These are phyloP conservation scores for Dendrobium huoshanense DNA, from an alignment of 106 monocot genomes.

Conservation along the genomic window DNA sequence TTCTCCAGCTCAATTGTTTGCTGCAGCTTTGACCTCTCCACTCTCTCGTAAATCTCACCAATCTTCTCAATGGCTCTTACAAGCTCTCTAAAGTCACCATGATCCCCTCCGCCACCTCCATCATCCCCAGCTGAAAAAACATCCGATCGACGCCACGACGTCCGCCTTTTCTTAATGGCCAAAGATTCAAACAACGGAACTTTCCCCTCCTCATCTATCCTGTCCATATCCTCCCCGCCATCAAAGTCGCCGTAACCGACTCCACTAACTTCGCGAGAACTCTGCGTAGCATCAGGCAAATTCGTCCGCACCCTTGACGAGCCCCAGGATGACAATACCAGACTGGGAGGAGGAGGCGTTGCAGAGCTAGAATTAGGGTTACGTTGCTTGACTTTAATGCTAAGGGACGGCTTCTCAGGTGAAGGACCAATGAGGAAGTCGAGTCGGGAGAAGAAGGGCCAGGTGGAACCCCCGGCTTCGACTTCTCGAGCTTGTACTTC, in stretches of 20 bases:
- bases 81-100: slow-evolving; percentile 21
- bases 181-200: not conserved
- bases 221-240: not conserved
- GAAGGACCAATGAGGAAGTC: slow-evolving; percentile 20
- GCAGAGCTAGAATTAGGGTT: slow-evolving; percentile 4
- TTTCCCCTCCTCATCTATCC: slow-evolving; percentile 4
- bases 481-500: slow-evolving; percentile 51
- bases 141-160: slow-evolving; percentile 15
- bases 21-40: slow-evolving; percentile 44
- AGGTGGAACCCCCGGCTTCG: slow-evolving; percentile 25
- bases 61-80: slow-evolving; percentile 36
- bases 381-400: slow-evolving; percentile 12
- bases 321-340: not conserved
- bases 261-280: slow-evolving; percentile 19
- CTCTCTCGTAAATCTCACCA: slow-evolving; percentile 43
- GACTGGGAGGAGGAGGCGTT: not conserved
- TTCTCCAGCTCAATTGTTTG: slow-evolving; percentile 50
- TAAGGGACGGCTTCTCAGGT: not conserved
- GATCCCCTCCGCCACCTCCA: slow-evolving; percentile 7
- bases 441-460: slow-evolving; percentile 34
- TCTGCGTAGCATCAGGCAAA: slow-evolving; percentile 3
- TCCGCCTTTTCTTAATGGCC: not conserved
- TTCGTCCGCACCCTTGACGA: slow-evolving; percentile 15
- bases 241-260: not conserved
- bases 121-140: slow-evolving; percentile 5